These are phyloP conservation scores for Colletotrichum musae DNA, from an alignment of 2,329 filamentous ascomycete species.

Conservation along the genomic window DNA sequence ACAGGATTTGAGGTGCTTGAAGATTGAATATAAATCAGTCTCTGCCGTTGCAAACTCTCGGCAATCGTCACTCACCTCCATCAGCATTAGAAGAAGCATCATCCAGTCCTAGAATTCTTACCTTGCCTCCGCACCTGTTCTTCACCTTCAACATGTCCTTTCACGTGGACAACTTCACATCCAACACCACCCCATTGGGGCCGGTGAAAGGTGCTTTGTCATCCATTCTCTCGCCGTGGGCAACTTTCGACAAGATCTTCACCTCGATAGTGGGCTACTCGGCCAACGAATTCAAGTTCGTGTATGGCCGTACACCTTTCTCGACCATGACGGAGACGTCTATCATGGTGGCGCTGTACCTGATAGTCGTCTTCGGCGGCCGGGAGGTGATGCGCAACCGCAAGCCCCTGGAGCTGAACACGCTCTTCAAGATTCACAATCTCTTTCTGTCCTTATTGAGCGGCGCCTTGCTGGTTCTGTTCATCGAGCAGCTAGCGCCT, in stretches of 20 bases:
- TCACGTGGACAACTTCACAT: conserved; percentile 29
- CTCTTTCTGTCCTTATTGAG: conserved; percentile 86
- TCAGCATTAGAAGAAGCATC: conserved; percentile 4
- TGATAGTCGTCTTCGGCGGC: conserved; percentile 86
- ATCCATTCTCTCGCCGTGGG: conserved; percentile 76
- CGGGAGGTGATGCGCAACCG: conserved; percentile 86
- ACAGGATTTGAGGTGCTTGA: conserved; percentile 2
- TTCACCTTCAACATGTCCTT: conserved; percentile 20
- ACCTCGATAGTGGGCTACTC: conserved; percentile 79
- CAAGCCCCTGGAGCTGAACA: conserved; percentile 81
- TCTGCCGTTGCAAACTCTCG: conserved; percentile 9
- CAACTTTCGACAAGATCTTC: conserved; percentile 84
- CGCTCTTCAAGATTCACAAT: conserved; percentile 90
- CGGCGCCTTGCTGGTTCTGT: conserved; percentile 79
- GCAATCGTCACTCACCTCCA: conserved; percentile 1
- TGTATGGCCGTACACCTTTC: conserved; percentile 81
- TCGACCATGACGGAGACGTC: conserved; percentile 82
- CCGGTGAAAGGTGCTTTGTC: conserved; percentile 28
- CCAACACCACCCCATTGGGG: conserved; percentile 71
- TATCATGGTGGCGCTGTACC: conserved; percentile 82
- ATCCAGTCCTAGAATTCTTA: not conserved
- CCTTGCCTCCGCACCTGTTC: not conserved
- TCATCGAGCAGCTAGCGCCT: conserved; percentile 85
- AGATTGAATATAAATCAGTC: conserved; percentile 16
- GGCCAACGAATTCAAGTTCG: conserved; percentile 83